phyloP scores from a whole-genome alignment of 805 yeast genomes.

The Schizosaccharomyces cryophilus region DNA sequence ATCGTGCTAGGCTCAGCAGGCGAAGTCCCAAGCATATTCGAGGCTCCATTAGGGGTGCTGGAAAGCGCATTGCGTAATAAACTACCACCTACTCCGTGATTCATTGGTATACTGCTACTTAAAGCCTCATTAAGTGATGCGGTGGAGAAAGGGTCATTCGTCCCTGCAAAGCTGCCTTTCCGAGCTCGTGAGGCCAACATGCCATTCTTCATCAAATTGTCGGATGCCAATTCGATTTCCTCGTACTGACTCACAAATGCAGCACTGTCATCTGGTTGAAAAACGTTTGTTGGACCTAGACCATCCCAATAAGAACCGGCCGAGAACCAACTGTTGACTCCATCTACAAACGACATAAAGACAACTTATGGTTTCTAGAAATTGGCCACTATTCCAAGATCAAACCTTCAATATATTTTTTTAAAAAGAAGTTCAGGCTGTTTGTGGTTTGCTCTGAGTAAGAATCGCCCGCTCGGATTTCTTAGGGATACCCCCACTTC shows the following conservation, averaged over 20 bases:
- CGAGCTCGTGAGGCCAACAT: neutral
- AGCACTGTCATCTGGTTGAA: neutral
- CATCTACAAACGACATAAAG: neutral
- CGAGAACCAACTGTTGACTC: neutral
- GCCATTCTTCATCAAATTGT: neutral
- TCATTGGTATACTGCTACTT: neutral
- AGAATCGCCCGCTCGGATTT: neutral
- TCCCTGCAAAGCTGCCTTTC: neutral
- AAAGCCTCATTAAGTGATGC: neutral
- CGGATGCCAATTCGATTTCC: neutral
- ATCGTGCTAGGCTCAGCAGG: neutral
- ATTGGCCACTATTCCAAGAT: neutral
- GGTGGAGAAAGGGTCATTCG: neutral
- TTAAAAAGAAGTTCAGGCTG: neutral
- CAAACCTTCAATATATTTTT: neutral
- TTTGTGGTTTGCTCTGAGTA: neutral
- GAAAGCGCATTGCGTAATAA: neutral
- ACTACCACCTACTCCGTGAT: neutral
- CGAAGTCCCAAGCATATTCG: neutral
- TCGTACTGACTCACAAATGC: neutral
- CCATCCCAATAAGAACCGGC: slow-evolving; percentile 1
- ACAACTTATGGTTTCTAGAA: neutral
- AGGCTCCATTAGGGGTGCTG: neutral
- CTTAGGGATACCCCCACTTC: neutral
- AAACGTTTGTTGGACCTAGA: neutral